Base-by-base conservation (phyloP, 371 early-diverging fungal genomes). In the Zychaea mexicana region DNA sequence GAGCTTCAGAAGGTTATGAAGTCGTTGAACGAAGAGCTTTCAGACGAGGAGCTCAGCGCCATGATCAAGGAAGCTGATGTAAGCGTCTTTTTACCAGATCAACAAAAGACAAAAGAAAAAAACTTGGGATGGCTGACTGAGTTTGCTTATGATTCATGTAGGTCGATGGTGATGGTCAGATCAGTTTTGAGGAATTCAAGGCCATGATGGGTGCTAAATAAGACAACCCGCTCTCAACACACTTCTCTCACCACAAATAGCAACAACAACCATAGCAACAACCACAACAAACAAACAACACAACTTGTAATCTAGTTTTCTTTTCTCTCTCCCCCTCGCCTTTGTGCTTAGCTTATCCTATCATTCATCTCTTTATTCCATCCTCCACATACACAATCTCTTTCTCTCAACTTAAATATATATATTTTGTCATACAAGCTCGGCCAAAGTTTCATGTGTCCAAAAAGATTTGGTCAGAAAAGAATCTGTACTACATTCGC, bases 1-100 rank as follows among this genome's bases (percentile, higher is more conserved):
- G 90, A 89, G 61, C 72, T 92, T 49, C 69, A 75, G 24, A 66
- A 71, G 38, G 79, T 76, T 39, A 71, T 91, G 77, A 64, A 61
- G 42, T 69, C 74, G 4, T 83, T 87, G 60, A 89, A 89, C 19
- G 90, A 91, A 67, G 67, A 75, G 9, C 81, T 88, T 39, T 66
- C 84, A 17, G 69, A 78, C 30, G 86, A 85, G 21, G 89, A 91
- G 57, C 67, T 90, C 59, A 79, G 87, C 10, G 88, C 87, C 47
- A 90, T 91, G 90, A 74, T 91, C 52, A 74, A 76, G 49, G 88
- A 80, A 52, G 85, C 82, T 9, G 85, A 84, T 65, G 71, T 52
- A 52, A 72, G 81, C 61, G 75, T 75, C 17, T n/a, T n/a, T n/a
- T n/a, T n/a, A n/a, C n/a, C n/a, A n/a, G n/a, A n/a, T n/a, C n/a